Conservation (phyloP, 768 basidiomycete genomes). For the Serpula lacrymans region DNA sequence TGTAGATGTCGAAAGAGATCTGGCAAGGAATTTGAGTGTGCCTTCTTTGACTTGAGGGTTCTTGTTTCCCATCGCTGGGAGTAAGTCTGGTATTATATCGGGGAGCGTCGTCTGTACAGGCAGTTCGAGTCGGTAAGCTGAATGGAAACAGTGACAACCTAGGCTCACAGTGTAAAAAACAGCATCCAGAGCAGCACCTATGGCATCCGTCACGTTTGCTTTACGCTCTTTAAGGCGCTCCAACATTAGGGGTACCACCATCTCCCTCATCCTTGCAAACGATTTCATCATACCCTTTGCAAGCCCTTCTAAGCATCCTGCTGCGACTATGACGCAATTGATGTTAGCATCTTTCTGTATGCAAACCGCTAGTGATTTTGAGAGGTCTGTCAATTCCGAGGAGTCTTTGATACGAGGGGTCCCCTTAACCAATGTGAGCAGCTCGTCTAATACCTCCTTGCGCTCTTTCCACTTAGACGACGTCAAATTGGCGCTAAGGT, state of each 20-base stretch:
- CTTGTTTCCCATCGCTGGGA: constrained; percentile 76
- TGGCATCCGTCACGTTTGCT: constrained; percentile 81
- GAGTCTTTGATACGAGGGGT: constrained; percentile 79
- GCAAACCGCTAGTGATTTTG: constrained; percentile 72
- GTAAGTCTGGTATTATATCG: constrained; percentile 81
- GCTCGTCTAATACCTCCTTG: constrained; percentile 85
- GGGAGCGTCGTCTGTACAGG: constrained; percentile 62
- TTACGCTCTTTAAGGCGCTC: constrained; percentile 95
- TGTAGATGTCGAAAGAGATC: constrained; percentile 71
- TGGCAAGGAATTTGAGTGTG: constrained; percentile 79
- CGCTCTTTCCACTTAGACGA: constrained; percentile 99
- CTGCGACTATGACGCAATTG: constrained; percentile 89
- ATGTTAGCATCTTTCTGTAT: constrained; percentile 92
- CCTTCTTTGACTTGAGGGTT: constrained; percentile 98
- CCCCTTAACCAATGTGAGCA: constrained; percentile 63
- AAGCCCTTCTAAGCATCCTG: constrained; percentile 79
- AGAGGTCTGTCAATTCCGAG: constrained; percentile 71
- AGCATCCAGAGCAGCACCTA: constrained; percentile 86
- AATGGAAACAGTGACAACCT: constrained; percentile 3
- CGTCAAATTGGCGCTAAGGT: constrained; percentile 68
- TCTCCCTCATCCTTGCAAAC: constrained; percentile 74
- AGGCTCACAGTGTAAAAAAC: constrained; percentile 73
- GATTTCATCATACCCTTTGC: constrained; percentile 75
- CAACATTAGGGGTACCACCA: constrained; percentile 71
- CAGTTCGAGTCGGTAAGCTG: constrained; percentile 4